Evolutionary conservation across 169 alveolate genomes (phyloP).

Genomic region (Cryptosporidium tyzzeri): DNA sequence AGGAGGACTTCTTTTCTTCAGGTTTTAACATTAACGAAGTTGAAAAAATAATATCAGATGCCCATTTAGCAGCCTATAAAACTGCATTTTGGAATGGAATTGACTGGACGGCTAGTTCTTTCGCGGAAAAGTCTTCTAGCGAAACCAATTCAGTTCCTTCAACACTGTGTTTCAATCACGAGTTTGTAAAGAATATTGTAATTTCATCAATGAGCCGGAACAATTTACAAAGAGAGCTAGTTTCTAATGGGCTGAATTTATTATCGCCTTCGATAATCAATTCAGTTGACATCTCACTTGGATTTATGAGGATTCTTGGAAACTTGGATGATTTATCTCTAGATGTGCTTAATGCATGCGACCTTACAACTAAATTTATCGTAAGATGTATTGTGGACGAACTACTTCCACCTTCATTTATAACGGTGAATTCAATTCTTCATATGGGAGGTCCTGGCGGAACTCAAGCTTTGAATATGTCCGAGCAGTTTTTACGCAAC

Average conservation of each 20-base stretch:
- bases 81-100: conserved; percentile 67
- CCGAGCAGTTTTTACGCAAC: conserved; percentile 24
- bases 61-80: conserved; percentile 33
- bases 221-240: conserved; percentile 59
- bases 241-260: conserved; percentile 49
- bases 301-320: conserved; percentile 61
- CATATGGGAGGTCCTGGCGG: conserved; percentile 77
- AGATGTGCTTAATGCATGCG: conserved; percentile 64
- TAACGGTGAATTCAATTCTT: conserved; percentile 53
- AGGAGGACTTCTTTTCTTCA: conserved; percentile 62
- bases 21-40: conserved; percentile 39
- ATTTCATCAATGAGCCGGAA: conserved; percentile 62
- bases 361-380: conserved; percentile 62
- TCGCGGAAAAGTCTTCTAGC: neutral
- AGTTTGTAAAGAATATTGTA: conserved; percentile 55
- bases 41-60: conserved; percentile 60
- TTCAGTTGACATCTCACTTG: conserved; percentile 55
- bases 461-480: conserved; percentile 46
- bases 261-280: conserved; percentile 38
- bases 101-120: conserved; percentile 52
- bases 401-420: conserved; percentile 66
- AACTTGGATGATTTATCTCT: conserved; percentile 49
- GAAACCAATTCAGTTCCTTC: conserved; percentile 10
- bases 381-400: conserved; percentile 67
- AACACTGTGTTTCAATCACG: conserved; percentile 64